phyloP scores from a whole-genome alignment of 2,329 filamentous ascomycete species.

The Thelonectria rubi region DNA sequence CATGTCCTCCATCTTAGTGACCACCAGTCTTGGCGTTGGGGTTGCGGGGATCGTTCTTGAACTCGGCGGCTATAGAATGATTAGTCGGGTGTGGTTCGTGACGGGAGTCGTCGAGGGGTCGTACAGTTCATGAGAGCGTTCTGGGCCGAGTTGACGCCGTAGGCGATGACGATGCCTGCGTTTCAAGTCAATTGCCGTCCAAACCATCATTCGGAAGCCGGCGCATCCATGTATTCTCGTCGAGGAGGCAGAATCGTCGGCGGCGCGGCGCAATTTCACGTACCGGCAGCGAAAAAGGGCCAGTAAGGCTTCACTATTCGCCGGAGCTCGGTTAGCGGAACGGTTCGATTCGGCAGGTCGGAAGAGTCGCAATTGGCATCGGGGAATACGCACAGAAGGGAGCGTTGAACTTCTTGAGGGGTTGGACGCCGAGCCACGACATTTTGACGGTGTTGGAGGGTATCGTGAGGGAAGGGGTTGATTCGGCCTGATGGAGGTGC shows the following conservation, averaged over 20 bases:
- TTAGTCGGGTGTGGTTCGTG: constrained; percentile 35
- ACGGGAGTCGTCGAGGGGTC: constrained; percentile 15
- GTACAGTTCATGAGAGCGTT: constrained; percentile 81
- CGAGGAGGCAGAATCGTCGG: constrained; percentile 25
- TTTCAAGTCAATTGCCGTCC: constrained; percentile 40
- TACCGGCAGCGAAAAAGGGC: constrained; percentile 96
- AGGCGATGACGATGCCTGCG: constrained; percentile 83
- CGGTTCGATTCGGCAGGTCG: constrained; percentile 30
- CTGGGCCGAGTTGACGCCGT: constrained; percentile 88
- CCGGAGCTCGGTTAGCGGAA: constrained; percentile 42
- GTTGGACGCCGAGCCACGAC: constrained; percentile 74
- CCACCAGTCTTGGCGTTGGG: constrained; percentile 62
- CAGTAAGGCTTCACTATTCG: constrained; percentile 85
- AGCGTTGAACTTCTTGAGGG: constrained; percentile 81
- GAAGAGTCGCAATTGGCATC: constrained; percentile 46
- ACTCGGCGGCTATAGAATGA: constrained; percentile 78
- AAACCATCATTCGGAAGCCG: constrained; percentile 35
- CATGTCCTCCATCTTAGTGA: constrained; percentile 53
- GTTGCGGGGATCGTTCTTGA: constrained; percentile 97
- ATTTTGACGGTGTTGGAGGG: constrained; percentile 65
- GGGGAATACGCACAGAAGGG: constrained; percentile 73
- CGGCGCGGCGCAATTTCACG: constrained; percentile 50
- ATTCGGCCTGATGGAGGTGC: constrained; percentile 48
- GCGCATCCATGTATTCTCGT: constrained; percentile 19
- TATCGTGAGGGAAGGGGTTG: constrained; percentile 48